Evolutionary conservation across 495 filamentous ascomycete species (phyloP), one percentile per base, ranked within the genome.

Genomic region (Hyaloscypha variabilis): DNA sequence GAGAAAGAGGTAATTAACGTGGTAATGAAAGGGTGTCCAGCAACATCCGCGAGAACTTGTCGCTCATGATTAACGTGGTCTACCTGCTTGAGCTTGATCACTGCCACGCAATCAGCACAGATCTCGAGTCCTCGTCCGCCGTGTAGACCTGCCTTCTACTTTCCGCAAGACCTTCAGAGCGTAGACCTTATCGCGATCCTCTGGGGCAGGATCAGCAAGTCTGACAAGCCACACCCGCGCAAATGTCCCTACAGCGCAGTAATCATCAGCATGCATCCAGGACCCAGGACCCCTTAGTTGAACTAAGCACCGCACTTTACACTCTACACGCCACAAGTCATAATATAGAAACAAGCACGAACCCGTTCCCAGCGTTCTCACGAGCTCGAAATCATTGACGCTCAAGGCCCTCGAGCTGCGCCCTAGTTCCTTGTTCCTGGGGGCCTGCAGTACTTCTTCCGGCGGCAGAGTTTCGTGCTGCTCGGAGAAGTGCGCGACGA

Each of bases 1-100:
- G 94, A 92, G 76, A 97, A 99, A 63, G 91, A 93, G 39, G 90
- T 90, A 42, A 95, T 81, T 70, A 97, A 82, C n/a, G 87, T 91
- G 64, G 94, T 97, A 72, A 98, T 97, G 77, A 98, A 97, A 36
- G 95, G 95, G 75, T 97, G 91, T 23, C 93, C 93, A 55, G 91
- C 86, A 31, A 97, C 94, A 62, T 91, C 90, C 65, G 90, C 87
- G 6, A 99, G 87, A 21, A 96, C 90, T 67, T 86, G 87, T 39
- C 95, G 88, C 79, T 99, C 95, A 76, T 97, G 95, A 69, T 92
- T 90, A 64, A 97, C 93, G 81, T 98, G 95, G 78, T 97, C 95
- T 69, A 97, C 89, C 78, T 99, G 95, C 83, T 99, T 98, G 67
- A 97, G 81, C 69, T 91, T 91, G 79, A 99, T 94, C 64, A 98